A percentile compares a stretch with the other conserved stretches of the same genome.
Conservation (phyloP, 2,329 filamentous ascomycete species). For the Taxawa tesnikishii region DNA sequence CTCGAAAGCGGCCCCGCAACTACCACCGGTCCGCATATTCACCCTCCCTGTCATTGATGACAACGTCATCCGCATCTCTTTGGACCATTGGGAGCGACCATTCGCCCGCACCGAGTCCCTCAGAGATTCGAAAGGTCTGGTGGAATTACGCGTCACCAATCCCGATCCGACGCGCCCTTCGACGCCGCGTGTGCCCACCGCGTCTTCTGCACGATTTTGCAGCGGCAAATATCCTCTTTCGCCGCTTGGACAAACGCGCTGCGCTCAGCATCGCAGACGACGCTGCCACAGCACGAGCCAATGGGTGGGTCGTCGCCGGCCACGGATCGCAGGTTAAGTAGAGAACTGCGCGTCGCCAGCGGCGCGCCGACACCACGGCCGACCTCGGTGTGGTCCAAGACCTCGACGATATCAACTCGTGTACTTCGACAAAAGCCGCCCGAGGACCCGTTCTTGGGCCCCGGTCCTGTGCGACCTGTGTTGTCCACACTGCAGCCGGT, state of each 20-base stretch:
- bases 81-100: slow-evolving; percentile 19
- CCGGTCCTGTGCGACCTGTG: no score
- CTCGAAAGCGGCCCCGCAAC: slow-evolving; percentile 1
- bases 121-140: slow-evolving; percentile 10
- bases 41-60: slow-evolving; percentile 14
- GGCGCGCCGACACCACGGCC: background rate
- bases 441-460: background rate
- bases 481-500: background rate
- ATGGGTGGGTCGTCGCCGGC: background rate
- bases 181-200: slow-evolving; percentile 5
- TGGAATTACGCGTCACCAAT: slow-evolving; percentile 18
- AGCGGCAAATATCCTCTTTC: no score
- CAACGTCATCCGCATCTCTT: slow-evolving; percentile 20
- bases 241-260: no score
- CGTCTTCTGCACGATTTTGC: no score
- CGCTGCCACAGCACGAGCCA: background rate
- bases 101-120: slow-evolving; percentile 18
- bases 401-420: background rate
- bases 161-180: slow-evolving; percentile 12
- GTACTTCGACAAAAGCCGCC: background rate
- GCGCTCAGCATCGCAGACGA: background rate
- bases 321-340: background rate
- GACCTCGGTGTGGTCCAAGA: background rate
- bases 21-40: slow-evolving; percentile 1
- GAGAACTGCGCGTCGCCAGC: background rate